Base-by-base conservation (phyloP, 1,139 yeast species). In the Sugiyamaella pinicola region DNA sequence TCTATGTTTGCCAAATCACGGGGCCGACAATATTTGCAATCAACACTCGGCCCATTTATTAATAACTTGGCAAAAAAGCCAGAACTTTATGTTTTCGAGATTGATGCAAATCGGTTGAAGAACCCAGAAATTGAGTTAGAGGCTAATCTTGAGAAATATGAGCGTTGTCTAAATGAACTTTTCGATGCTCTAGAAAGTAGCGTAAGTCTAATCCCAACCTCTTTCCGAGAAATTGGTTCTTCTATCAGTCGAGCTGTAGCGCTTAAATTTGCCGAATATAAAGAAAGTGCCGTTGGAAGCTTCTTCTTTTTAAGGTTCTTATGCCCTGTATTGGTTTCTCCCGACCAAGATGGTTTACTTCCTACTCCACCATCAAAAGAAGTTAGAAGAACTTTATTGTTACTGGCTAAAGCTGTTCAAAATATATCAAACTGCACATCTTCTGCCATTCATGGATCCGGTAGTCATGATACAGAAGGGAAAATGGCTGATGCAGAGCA, bases 321-420 rank as follows among this genome's bases (percentile, higher is more conserved):
- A 50, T 88, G 95, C 64, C 97, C 97, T 3, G 91, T 91, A 0
- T 79, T 90, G 53, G 88, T 89, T 6, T 83, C 90, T 48, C 96
- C 96, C 0, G 95, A 87, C 57, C 75, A 83, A 5, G 80, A 83
- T 47, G 67, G 67, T 5, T 49, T 69, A 21, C 50, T 69, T 13
- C 64, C 61, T 17, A 50, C 43, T 17, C 56, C 67, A 7, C 68
- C 68, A 4, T 17, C 64, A n/a, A 59, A 60, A 17, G 78, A 74
- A 26, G 80, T 82, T 10, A 84, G 87, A 61, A 74, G 93, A 58
- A 80, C 88, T 0, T 74, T 85, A 39, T 79, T 89, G 67, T 83
- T 85, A 55, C 71, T 89, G 47, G 96, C 95, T 1, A 87, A 88
- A 63, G 83, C 85, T 2, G 71, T 89, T 34, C 96, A 90, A 69